Evolutionary conservation across 768 basidiomycete species (phyloP), one percentile per base, ranked within the genome.

Genomic region (Hericium rajendrae): DNA sequence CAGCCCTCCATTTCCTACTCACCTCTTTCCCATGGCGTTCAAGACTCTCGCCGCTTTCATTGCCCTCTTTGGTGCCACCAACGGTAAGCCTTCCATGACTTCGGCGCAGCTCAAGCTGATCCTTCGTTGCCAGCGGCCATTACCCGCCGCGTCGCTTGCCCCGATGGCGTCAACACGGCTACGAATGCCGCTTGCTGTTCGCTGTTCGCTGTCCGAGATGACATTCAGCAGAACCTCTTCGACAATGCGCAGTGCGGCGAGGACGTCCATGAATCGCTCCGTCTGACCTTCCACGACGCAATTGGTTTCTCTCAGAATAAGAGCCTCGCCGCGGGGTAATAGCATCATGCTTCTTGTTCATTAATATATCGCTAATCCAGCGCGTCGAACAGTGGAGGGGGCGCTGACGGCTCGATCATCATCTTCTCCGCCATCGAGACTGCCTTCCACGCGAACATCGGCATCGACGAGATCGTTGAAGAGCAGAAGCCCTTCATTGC

Each of bases 401-500:
- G 66, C 50, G 60, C 62, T 10, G 65, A 67, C 24, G 67, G 66
- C 16, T 63, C 64, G 5, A 68, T 67, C 43, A 60, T 63, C 38
- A 46, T 60, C 41, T 60, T 53, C 38, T 16, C 63, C 24, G n/a
- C 54, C 26, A 37, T 46, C 15, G 39, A 65, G 52, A 59, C 61
- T 13, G 26, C 46, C 22, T 68, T 55, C 59, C 59, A 54, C 51
- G 66, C 65, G 13, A 63, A 63, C 38, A 55, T 9, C n/a, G 68
- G 66, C 13, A 54, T 43, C 32, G 53, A 60, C 24, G 57, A 64
- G 16, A 65, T 59, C 39, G 61, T 66, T 38, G 28, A 54, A 9
- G 6, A 49, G 43, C 70, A 75, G 53, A 66, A 64, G 26, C 70
- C 71, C 2, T 70, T 78, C 67, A 56, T 74, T 22, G 57, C 58